Percentiles rank a stretch among this genome's conserved stretches.
Evolutionary conservation across 2,329 filamentous ascomycete genomes (phyloP).

Genomic region (Orbilia blumenaviensis): DNA sequence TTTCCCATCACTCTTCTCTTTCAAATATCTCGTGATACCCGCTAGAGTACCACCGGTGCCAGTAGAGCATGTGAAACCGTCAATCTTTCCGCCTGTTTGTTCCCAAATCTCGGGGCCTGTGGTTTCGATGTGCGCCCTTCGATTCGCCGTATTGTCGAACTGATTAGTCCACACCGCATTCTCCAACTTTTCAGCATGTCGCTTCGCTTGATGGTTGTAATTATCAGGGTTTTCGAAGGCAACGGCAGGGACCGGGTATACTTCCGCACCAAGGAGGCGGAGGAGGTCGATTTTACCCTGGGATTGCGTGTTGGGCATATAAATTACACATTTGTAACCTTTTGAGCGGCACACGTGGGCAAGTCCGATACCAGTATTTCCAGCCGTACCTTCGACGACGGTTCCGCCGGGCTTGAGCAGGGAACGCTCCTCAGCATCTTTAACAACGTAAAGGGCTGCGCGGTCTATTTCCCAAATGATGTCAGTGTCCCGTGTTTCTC

Average conservation of each 20-base stretch:
- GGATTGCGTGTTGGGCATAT: slow-evolving; percentile 99
- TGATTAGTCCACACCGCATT: slow-evolving; percentile 99
- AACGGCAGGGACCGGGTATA: slow-evolving; percentile 93
- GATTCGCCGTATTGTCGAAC: slow-evolving; percentile 96
- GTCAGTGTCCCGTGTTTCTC: neutral
- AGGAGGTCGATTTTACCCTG: slow-evolving; percentile 97
- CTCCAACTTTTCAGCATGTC: slow-evolving; percentile 76
- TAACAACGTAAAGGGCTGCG: slow-evolving; percentile 90
- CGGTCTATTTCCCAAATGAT: slow-evolving; percentile 69
- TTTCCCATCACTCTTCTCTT: slow-evolving; percentile 77
- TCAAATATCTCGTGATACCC: slow-evolving; percentile 86
- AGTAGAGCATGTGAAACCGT: slow-evolving; percentile 94
- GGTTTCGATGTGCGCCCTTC: slow-evolving; percentile 92
- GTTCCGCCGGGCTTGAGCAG: slow-evolving; percentile 85
- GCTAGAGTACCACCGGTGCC: slow-evolving; percentile 93
- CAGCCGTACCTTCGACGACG: slow-evolving; percentile 94
- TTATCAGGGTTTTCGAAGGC: slow-evolving; percentile 94
- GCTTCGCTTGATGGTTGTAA: slow-evolving; percentile 94
- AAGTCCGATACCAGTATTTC: slow-evolving; percentile 97
- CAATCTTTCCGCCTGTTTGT: slow-evolving; percentile 83
- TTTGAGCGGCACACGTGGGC: slow-evolving; percentile 93
- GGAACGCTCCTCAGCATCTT: slow-evolving; percentile 89
- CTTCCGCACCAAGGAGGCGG: slow-evolving; percentile 88
- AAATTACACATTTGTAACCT: slow-evolving; percentile 95
- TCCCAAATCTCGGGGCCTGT: slow-evolving; percentile 97